phyloP scores from a whole-genome alignment of 768 basidiomycete genomes.

The Podaxis sp. region DNA sequence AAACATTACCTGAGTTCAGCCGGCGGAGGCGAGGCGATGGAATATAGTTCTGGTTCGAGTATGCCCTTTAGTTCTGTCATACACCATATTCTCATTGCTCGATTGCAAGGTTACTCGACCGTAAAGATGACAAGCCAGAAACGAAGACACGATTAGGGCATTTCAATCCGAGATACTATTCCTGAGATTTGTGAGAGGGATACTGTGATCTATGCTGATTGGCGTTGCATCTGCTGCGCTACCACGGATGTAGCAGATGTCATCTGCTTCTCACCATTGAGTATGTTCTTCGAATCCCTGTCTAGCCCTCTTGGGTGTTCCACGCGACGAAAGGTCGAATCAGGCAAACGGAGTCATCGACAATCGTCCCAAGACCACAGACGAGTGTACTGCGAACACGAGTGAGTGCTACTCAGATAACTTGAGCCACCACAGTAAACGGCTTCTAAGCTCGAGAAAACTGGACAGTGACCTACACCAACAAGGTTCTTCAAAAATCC shows the following conservation, averaged over 20 bases:
- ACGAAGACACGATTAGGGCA: background rate
- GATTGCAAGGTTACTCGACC: background rate
- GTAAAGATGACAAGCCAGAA: background rate
- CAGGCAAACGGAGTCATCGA: background rate
- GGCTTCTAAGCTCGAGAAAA: background rate
- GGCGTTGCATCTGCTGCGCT: no score
- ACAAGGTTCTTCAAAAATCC: background rate
- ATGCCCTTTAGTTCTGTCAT: background rate
- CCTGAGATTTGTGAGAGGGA: no score
- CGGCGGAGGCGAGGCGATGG: slow-evolving; percentile 63
- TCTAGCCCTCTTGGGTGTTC: background rate
- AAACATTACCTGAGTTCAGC: slow-evolving; percentile 91
- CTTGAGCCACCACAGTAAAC: background rate
- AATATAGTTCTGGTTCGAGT: slow-evolving; percentile 25
- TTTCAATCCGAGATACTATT: no score
- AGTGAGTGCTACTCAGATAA: no score
- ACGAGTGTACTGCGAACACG: background rate
- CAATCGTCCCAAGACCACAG: background rate
- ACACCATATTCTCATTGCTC: background rate
- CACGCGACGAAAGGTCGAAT: background rate
- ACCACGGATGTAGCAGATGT: no score
- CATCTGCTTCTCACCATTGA: background rate
- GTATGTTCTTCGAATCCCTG: background rate
- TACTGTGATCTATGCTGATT: no score
- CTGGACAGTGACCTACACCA: background rate